Evolutionary conservation across 495 filamentous ascomycete genomes (phyloP), one percentile per base, ranked within the genome.

Genomic region (Choiromyces venosus): DNA sequence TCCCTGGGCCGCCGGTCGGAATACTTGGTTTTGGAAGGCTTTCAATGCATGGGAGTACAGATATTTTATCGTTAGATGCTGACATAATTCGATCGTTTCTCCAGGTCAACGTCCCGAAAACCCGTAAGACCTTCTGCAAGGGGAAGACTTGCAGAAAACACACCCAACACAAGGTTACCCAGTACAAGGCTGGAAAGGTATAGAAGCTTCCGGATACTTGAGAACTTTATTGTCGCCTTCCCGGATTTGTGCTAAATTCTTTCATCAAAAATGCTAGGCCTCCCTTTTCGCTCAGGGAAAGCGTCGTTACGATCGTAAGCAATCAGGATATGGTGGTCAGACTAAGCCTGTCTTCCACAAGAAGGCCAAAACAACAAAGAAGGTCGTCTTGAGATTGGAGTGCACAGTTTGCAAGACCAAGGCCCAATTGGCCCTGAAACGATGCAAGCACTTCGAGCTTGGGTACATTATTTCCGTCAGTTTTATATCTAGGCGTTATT

Each of bases 361-460:
- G 90, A 97, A 97, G 89, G 96, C 96, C 76, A 99, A 99, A 91
- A 98, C 96, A 78, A 99, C 96, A 82, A 99, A 98, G 91, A 99
- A 99, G 91, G 90, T 99, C 80, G 96, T 99, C 84, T 87, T 99
- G 81, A 88, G 96, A 85, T 87, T 99, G 82, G 95, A 99, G 86
- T 99, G 96, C 87, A 94, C 92, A 80, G 78, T 83, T 65, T 99
- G 95, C 92, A 98, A 99, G 91, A 90, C 93, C 81, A 99, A 98
- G 92, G 93, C 93, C 84, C 96, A 98, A 87, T 87, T 98, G 80
- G 88, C 94, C 81, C 87, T 99, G 83, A 98, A 98, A 90, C 92
- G 94, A 82, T 97, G 94, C 93, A 98, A 98, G 91, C 94, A 98
- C 89, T 98, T 98, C 87, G 94, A 98, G 87, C 86, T 98, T 83